phyloP scores from a whole-genome alignment of 352 stramenopile genomes.

The Globisporangium emineosum region DNA sequence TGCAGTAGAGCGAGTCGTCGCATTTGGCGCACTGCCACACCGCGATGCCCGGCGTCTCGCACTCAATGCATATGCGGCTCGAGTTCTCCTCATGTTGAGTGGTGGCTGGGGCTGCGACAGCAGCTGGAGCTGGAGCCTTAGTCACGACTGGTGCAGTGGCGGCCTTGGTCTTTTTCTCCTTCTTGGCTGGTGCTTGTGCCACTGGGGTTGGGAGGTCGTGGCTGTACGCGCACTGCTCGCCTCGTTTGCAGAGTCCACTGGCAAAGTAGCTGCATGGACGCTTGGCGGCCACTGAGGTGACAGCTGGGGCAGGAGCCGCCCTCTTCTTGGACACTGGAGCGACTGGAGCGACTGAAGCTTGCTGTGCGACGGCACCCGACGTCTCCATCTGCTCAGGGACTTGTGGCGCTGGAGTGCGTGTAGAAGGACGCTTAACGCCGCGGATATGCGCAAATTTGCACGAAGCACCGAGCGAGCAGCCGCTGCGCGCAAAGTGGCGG shows the following conservation, averaged over 20 bases:
- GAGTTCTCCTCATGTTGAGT: slow-evolving; percentile 11
- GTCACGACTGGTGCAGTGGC: slow-evolving; percentile 5
- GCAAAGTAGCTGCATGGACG: slow-evolving; percentile 45
- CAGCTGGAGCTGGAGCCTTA: slow-evolving; percentile 6
- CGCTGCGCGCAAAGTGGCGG: slow-evolving; percentile 49
- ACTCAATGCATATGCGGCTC: slow-evolving; percentile 59
- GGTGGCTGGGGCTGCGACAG: not conserved
- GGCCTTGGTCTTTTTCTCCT: slow-evolving; percentile 11
- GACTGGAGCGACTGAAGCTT: not conserved
- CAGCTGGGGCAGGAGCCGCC: slow-evolving; percentile 2
- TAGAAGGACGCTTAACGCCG: slow-evolving; percentile 19
- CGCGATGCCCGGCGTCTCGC: slow-evolving; percentile 41
- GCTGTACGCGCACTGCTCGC: slow-evolving; percentile 45
- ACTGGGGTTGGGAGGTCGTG: slow-evolving; percentile 24
- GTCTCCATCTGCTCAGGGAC: not conserved
- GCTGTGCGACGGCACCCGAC: too few relatives aligned
- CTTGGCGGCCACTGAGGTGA: slow-evolving; percentile 17
- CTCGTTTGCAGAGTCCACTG: slow-evolving; percentile 48
- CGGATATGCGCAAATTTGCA: slow-evolving; percentile 48
- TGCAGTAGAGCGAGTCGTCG: slow-evolving; percentile 61
- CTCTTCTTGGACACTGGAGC: slow-evolving; percentile 8
- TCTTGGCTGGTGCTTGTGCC: not conserved
- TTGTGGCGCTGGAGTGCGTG: slow-evolving; percentile 11
- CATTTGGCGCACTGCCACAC: slow-evolving; percentile 54
- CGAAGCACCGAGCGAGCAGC: slow-evolving; percentile 30